These are phyloP conservation scores for Coemansia sp. DNA, from an alignment of 192 early-diverging fungal genomes.

Conservation along the genomic window DNA sequence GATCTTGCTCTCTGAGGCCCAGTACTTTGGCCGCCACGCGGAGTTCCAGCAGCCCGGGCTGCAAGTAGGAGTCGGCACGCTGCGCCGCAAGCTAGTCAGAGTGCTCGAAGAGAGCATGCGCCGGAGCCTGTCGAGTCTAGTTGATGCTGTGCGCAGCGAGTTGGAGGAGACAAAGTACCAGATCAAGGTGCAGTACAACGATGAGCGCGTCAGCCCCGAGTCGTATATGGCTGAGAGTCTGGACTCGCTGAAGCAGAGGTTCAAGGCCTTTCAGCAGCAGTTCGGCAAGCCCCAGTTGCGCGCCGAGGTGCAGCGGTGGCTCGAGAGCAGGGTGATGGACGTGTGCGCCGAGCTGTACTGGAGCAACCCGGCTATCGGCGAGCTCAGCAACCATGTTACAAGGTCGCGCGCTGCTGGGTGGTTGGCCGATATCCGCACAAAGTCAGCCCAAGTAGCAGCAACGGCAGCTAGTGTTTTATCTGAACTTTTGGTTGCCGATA, in stretches of 20 bases:
- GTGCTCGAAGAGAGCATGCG: slow-evolving; percentile 94
- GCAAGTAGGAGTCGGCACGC: slow-evolving; percentile 79
- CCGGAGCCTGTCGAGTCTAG: slow-evolving; percentile 72
- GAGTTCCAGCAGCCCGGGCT: slow-evolving; percentile 57
- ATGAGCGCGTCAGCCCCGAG: slow-evolving; percentile 90
- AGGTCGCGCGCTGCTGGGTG: slow-evolving; percentile 48
- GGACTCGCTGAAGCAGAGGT: slow-evolving; percentile 88
- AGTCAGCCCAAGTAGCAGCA: slow-evolving; percentile 22
- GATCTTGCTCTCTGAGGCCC: slow-evolving; percentile 54
- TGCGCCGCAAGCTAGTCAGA: slow-evolving; percentile 84
- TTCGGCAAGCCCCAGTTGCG: slow-evolving; percentile 95
- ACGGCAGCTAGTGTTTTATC: slow-evolving; percentile 30
- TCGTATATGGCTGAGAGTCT: slow-evolving; percentile 94
- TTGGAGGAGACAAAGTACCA: slow-evolving; percentile 95
- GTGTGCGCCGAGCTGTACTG: slow-evolving; percentile 92
- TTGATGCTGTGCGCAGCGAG: slow-evolving; percentile 91
- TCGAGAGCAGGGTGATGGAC: slow-evolving; percentile 86
- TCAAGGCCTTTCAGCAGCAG: slow-evolving; percentile 87
- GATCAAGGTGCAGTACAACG: slow-evolving; percentile 99
- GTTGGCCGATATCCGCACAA: slow-evolving; percentile 36
- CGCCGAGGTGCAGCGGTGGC: slow-evolving; percentile 85
- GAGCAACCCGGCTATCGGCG: slow-evolving; percentile 70
- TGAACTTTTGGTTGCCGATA: slow-evolving; percentile 38
- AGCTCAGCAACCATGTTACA: slow-evolving; percentile 63
- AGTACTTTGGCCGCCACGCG: slow-evolving; percentile 58